These are phyloP conservation scores for Amanita molliuscula DNA, from an alignment of 768 basidiomycete genomes.

Conservation along the genomic window DNA sequence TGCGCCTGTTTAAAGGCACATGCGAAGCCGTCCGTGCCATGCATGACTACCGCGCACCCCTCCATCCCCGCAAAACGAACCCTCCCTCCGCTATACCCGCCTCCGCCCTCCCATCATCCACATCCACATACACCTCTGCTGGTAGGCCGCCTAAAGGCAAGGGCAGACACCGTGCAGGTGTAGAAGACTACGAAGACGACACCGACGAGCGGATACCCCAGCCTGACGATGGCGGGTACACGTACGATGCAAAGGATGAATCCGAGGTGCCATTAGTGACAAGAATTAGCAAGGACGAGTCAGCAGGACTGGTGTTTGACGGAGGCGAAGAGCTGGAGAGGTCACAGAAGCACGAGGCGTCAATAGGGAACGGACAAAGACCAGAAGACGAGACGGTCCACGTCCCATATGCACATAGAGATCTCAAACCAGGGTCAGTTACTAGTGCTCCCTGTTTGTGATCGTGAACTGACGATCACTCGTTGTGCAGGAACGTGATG, in stretches of 20 bases:
- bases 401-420: conserved; percentile 91
- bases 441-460: not conserved
- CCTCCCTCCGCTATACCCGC: conserved; percentile 9
- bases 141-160: conserved; percentile 6
- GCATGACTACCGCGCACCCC: conserved; percentile 67
- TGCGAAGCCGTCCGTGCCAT: conserved; percentile 91
- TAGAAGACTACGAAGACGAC: conserved; percentile 38
- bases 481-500: conserved; percentile 83
- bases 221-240: conserved; percentile 70
- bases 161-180: not conserved
- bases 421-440: conserved; percentile 89
- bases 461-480: not conserved
- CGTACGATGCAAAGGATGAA: conserved; percentile 39
- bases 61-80: conserved; percentile 1
- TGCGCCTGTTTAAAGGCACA: conserved; percentile 86
- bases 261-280: conserved; percentile 53
- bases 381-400: conserved; percentile 25
- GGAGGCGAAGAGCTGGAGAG: conserved; percentile 62
- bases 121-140: not conserved
- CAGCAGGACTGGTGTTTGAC: conserved; percentile 66
- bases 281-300: conserved; percentile 28
- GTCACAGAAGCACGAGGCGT: conserved; percentile 26
- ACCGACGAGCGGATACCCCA: conserved; percentile 66
- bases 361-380: not conserved
- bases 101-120: conserved; percentile 9